Evolutionary conservation across 148 eudicot species (phyloP), one percentile per base, ranked within the genome.

Genomic region (Rhododendron mucronatum): DNA sequence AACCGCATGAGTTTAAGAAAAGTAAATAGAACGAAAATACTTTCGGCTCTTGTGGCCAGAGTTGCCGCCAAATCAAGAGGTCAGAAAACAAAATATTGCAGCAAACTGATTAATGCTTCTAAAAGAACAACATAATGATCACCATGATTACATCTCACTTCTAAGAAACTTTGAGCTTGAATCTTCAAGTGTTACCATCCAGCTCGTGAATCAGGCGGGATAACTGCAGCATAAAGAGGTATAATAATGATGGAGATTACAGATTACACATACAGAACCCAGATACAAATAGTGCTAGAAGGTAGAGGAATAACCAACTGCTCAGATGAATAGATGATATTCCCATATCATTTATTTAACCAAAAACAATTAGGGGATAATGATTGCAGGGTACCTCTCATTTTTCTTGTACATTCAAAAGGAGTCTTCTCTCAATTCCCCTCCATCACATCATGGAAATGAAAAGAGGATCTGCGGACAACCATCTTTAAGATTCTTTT

Each of bases 1-100:
- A 86, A 63, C 86, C 84, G 86, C 85, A 79, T 50, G 21, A 82
- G 80, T 85, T 65, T 20, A 15, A 83, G 61, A 86, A 73, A 50
- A 73, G 5, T 63, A 81, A 81, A 86, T 86, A 86, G 71, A 65
- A 74, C 16, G 74, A 21, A 71, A 71, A 48, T n/a, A 81, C 55
- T 84, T 82, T 28, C 41, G 81, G 84, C 85, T 81, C 26, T 82
- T 41, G 65, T 59, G 53, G 57, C 85, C 39, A 81, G 18, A 53
- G 88, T 86, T 41, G 75, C 81, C 13, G 53, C 53, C 73, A 75
- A 78, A 83, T 87, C 63, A 76, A 28, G 11, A n/a, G 28, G 84
- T 87, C 63, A 78, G 41, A 71, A 86, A 84, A 74, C 63, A 82
- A 84, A 76, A 20, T 55, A 73, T 23, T 78, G 80, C 67, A 86